A percentile compares a stretch with the other conserved stretches of the same genome.
These are phyloP conservation scores for Fusarium buharicum DNA, from an alignment of 2,329 filamentous ascomycete genomes.

Conservation along the genomic window DNA sequence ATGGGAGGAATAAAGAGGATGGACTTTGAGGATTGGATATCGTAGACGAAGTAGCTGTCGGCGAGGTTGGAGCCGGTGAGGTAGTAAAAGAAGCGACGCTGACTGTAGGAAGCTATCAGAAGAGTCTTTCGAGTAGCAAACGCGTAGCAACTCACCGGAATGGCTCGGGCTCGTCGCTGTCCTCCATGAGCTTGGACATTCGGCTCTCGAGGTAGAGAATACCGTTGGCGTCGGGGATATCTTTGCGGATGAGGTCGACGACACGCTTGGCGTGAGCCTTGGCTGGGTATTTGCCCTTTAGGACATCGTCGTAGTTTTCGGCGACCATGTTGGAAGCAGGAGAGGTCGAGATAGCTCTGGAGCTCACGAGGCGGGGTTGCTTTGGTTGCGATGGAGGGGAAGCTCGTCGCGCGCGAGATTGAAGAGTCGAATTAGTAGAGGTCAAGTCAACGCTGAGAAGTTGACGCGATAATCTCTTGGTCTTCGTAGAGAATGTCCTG, in stretches of 20 bases:
- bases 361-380: constrained; percentile 13
- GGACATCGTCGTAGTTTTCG: constrained; percentile 61
- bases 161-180: constrained; percentile 84
- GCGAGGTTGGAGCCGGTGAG: constrained; percentile 84
- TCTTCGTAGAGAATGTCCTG: constrained; percentile 1
- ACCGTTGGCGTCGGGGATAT: constrained; percentile 71
- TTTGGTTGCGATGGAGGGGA: constrained; percentile 1
- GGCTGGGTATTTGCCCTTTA: constrained; percentile 78
- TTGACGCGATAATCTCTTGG: neutral
- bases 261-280: constrained; percentile 88
- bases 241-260: constrained; percentile 77
- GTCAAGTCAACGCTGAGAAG: neutral
- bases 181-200: constrained; percentile 82
- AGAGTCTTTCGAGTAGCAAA: neutral
- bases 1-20: constrained; percentile 92
- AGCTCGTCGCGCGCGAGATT: neutral
- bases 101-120: constrained; percentile 59
- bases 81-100: constrained; percentile 95
- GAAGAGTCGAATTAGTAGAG: neutral
- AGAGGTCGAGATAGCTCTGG: constrained; percentile 11
- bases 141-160: constrained; percentile 69
- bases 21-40: constrained; percentile 76
- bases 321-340: constrained; percentile 48
- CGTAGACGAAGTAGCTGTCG: constrained; percentile 84
- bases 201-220: constrained; percentile 90